Percentiles rank a stretch among this genome's conserved stretches.
phyloP scores from a whole-genome alignment of 495 filamentous ascomycete genomes.

The Apodospora peruviana region DNA sequence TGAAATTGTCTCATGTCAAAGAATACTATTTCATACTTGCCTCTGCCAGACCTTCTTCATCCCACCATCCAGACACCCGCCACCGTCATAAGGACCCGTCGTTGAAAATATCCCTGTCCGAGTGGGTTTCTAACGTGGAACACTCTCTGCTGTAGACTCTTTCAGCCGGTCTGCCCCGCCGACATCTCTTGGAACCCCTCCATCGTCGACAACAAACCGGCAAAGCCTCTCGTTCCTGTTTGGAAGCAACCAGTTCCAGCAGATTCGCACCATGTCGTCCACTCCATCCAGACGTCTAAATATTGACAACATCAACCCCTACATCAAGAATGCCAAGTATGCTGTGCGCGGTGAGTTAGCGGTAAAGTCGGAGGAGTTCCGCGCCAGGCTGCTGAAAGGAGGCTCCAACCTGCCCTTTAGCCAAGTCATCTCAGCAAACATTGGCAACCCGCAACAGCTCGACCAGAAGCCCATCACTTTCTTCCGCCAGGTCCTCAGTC shows the following conservation, averaged over 20 bases:
- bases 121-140: constrained; percentile 1
- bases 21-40: not conserved
- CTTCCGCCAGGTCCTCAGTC: constrained; percentile 93
- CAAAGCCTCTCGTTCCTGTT: constrained; percentile 1
- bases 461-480: constrained; percentile 99
- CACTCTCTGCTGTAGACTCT: constrained; percentile 2
- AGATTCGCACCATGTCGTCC: constrained; percentile 28
- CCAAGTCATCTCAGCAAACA: constrained; percentile 91
- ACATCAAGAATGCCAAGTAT: constrained; percentile 82
- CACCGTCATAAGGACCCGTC: too few relatives aligned
- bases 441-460: constrained; percentile 97
- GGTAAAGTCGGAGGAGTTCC: constrained; percentile 82
- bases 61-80: not conserved
- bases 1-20: not conserved
- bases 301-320: constrained; percentile 85
- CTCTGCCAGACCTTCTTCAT: not conserved
- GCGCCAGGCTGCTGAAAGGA: constrained; percentile 54
- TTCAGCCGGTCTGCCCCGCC: constrained; percentile 16
- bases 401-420: constrained; percentile 72
- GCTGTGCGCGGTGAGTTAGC: constrained; percentile 95
- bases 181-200: constrained; percentile 13
- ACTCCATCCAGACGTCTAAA: constrained; percentile 52
- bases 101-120: not conserved
- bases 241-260: constrained; percentile 8
- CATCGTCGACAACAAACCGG: not conserved